Conservation (phyloP, 345 rosid genomes). For the Salix udensis region DNA sequence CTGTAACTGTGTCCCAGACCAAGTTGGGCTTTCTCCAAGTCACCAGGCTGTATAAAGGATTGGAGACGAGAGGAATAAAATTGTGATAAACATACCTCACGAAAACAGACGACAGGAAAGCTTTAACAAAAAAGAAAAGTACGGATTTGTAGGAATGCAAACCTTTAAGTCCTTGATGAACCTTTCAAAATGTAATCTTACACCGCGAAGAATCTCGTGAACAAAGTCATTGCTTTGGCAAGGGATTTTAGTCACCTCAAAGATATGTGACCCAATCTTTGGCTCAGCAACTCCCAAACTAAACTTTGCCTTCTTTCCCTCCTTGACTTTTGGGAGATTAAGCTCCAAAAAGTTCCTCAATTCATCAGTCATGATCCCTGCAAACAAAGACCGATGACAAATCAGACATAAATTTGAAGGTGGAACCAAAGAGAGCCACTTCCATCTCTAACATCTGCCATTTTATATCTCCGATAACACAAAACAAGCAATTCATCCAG, state of each 20-base stretch:
- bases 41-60: slow-evolving; percentile 60
- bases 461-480: neutral
- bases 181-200: slow-evolving; percentile 70
- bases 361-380: slow-evolving; percentile 30
- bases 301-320: slow-evolving; percentile 70
- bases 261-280: slow-evolving; percentile 80
- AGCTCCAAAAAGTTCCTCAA: slow-evolving; percentile 42
- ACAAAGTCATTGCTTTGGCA: slow-evolving; percentile 84
- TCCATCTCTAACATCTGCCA: neutral
- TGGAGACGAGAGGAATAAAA: neutral
- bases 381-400: neutral
- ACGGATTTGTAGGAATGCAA: slow-evolving; percentile 9
- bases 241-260: slow-evolving; percentile 69
- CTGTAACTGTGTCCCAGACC: slow-evolving; percentile 96
- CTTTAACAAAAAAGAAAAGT: neutral
- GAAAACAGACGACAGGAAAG: neutral
- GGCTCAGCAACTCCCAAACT: slow-evolving; percentile 83
- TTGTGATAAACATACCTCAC: neutral
- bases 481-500: neutral
- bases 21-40: slow-evolving; percentile 86
- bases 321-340: slow-evolving; percentile 84
- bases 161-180: slow-evolving; percentile 94
- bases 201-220: slow-evolving; percentile 86
- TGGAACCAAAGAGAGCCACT: neutral
- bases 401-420: neutral